phyloP scores from a whole-genome alignment of 305 asterid genomes.

The Fraxinus baroniana region DNA sequence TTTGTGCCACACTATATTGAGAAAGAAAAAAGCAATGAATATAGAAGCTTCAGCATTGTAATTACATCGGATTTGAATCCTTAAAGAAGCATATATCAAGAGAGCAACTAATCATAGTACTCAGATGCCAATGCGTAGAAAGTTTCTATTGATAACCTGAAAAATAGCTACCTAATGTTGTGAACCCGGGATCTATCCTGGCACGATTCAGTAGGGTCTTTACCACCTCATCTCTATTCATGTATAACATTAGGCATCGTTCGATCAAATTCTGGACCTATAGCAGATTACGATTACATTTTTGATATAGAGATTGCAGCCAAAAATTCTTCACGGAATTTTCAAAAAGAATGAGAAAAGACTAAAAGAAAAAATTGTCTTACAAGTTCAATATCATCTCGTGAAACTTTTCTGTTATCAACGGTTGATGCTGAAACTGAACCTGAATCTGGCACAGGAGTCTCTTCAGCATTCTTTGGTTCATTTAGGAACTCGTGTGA shows the following conservation, averaged over 20 bases:
- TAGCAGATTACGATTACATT: slow-evolving; percentile 14
- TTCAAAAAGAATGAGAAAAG: not conserved
- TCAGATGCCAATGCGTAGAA: not conserved
- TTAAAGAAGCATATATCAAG: not conserved
- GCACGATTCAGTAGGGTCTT: slow-evolving; percentile 92
- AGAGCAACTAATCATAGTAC: not conserved
- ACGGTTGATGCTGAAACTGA: slow-evolving; percentile 80
- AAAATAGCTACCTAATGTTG: slow-evolving; percentile 65
- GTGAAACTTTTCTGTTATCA: slow-evolving; percentile 80
- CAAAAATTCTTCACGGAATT: not conserved
- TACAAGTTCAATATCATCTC: slow-evolving; percentile 90
- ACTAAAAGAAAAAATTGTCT: slow-evolving; percentile 20
- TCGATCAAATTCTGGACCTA: slow-evolving; percentile 90
- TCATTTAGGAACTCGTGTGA: slow-evolving; percentile 68
- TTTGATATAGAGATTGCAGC: not conserved
- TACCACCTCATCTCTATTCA: slow-evolving; percentile 91
- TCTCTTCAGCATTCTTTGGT: slow-evolving; percentile 53
- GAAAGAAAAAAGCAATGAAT: slow-evolving; percentile 9
- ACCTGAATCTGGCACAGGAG: slow-evolving; percentile 73
- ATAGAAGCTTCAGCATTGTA: not conserved
- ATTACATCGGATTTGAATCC: not conserved
- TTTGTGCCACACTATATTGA: slow-evolving; percentile 80
- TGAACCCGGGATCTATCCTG: slow-evolving; percentile 97
- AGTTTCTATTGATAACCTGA: not conserved
- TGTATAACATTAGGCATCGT: slow-evolving; percentile 84